Base-by-base conservation (phyloP, 78 protist genomes). In the Dictyostelium purpureum region DNA sequence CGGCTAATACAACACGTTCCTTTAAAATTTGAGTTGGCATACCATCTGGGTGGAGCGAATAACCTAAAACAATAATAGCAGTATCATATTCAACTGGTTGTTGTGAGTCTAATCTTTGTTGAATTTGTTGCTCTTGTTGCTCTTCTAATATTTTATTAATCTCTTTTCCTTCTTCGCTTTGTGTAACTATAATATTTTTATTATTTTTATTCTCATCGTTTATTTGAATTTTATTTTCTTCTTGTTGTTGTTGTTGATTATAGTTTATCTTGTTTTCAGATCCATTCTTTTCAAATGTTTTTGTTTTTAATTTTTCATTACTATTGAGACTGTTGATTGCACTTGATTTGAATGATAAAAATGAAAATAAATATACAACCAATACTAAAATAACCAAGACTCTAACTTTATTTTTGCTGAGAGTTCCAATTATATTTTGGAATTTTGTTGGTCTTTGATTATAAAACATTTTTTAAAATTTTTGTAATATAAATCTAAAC, bases 21-120 rank as follows among this genome's bases (percentile, higher is more conserved):
- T 67, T 83, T 33, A 83, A n/a, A 66, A 83, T 83, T 26, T 51
- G 28, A 7, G 91, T 49, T 70, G 91, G 91, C 91, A 83, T 83
- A 45, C 91, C 91, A 57, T 83, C 91, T 24, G 37, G 7, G 35
- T 83, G 78, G 2, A 83, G 52, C 6, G 79, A 52, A 43, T 73
- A 83, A 2, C 91, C 91, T 2, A 83, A 43, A 16, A 56, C 67
- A 43, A 54, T 47, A 12, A 83, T 83, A 0, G 82, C 75, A 37
- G 47, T 40, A 57, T 67, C 49, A 67, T 67, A 38, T 38, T 18
- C 54, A 7, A 49, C 54, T 11, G 11, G 54, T 49, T 7, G 54
- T 49, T 7, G 54, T 49, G 7, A 11, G 54, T 49, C n/a, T n/a
- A n/a, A n/a, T n/a, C n/a, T n/a, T n/a, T n/a, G n/a, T n/a, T n/a